Base-by-base conservation (phyloP, 192 early-diverging fungal species). In the Diversispora epigaea region DNA sequence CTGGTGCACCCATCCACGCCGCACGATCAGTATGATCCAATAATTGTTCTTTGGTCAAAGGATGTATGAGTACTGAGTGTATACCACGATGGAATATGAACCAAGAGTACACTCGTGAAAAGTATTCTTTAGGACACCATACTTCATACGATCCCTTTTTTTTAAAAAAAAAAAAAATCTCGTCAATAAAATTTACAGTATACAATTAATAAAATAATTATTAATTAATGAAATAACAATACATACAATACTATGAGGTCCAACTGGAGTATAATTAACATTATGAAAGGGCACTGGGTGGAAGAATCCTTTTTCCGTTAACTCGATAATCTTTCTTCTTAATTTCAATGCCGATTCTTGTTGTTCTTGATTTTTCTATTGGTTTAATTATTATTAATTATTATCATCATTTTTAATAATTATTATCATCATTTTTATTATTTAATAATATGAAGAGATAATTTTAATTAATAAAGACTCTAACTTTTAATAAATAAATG, bases 111-210 rank as follows among this genome's bases (percentile, higher is more conserved):
- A 84, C 82, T 19, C 79, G 47, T 5, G 84, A 80, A 80, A 91
- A 91, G 61, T 84, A 82, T 71, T 90, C 88, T 11, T 77, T 84
- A 6, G 90, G 87, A 63, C 80, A 79, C 90, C 90, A 91, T 6
- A 88, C 83, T 77, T 91, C 90, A 75, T 87, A 91, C 11, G 77
- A 79, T 40, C 78, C 78, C 75, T 54, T 49, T 54, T 54, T 17
- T 54, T 54, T 17, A 12, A 12, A 54, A 11, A 54, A 54, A 10
- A 54, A 54, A 54, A 54, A 54, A 54, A 54, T n/a, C n/a, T n/a
- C n/a, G n/a, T n/a, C 11, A 54, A 14, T 54, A 54, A 54, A 10
- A 4, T 57, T 19, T 43, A 10, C 15, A 11, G 15, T 75, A 45
- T 75, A 22, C 10, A 32, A 41, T 6, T 72, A 12, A 50, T 22